Percentiles rank a stretch among this genome's conserved stretches.
phyloP scores from a whole-genome alignment of 768 basidiomycete genomes.

The Leccinum ochraceum region DNA sequence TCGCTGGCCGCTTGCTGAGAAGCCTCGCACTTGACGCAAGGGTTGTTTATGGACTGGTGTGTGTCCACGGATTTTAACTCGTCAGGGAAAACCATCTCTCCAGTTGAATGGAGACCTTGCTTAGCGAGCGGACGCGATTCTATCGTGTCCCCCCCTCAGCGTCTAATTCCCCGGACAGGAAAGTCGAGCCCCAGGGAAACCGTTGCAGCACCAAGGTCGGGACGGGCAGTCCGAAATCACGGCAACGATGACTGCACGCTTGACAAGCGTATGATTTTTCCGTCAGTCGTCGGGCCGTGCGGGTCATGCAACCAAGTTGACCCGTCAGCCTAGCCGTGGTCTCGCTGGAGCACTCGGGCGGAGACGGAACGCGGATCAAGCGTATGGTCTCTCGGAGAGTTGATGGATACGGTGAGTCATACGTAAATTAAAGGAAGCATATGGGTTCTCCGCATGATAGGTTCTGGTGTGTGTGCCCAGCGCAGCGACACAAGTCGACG shows the following conservation, averaged over 20 bases:
- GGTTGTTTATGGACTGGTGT: constrained; percentile 11
- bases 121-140: constrained; percentile 6
- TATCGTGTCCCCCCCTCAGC: constrained; percentile 2
- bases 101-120: constrained; percentile 17
- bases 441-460: neutral
- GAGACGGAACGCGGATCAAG: constrained; percentile 16
- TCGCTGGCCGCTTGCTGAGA: constrained; percentile 11
- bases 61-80: constrained; percentile 20
- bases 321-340: constrained; percentile 17
- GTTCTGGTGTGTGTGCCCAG: neutral
- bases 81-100: constrained; percentile 7
- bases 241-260: constrained; percentile 1
- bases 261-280: constrained; percentile 4
- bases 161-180: constrained; percentile 26
- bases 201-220: constrained; percentile 9
- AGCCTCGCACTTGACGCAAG: constrained; percentile 24
- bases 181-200: constrained; percentile 7
- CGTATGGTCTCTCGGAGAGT: constrained; percentile 1
- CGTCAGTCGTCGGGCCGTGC: neutral
- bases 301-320: neutral
- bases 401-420: constrained; percentile 20
- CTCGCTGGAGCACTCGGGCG: constrained; percentile 11
- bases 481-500: neutral
- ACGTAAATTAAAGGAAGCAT: constrained; percentile 8
- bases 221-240: constrained; percentile 15